Base-by-base conservation (phyloP, 108 stramenopile species). In the Pelagomonas calceolata region DNA sequence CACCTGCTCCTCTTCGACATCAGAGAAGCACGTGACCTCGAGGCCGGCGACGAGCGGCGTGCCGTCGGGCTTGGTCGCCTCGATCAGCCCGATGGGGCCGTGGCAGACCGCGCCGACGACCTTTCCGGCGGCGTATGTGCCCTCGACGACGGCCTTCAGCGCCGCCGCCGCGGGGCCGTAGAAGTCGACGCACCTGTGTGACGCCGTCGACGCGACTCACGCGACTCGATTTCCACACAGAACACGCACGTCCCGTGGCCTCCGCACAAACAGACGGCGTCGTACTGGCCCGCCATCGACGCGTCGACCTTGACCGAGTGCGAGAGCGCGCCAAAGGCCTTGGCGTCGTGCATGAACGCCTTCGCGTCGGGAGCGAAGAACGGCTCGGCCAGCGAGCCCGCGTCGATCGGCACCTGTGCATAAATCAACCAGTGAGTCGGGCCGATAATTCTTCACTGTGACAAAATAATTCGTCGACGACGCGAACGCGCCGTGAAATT, bases 91-190 rank as follows among this genome's bases (percentile, higher is more conserved):
- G 64, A 79, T 88, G 34, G 87, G 87, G 30, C 91, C 91, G 74
- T 91, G 91, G 71, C 91, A 91, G 32, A 80, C 88, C 16, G 85
- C 75, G 7, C 88, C 86, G 17, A 89, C 85, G 66, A 86, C 72
- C 73, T 88, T 89, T 16, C 71, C 78, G 21, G 84, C 85, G 51
- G 68, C 75, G 66, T 85, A 87, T n/a, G 39, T 12, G 39, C 9
- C 39, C 64, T 86, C 65, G 4, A 79, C 70, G 76, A 88, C 87
- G 67, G 89, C 84, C 32, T 82, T 80, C 30, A 35, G 70, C 70
- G 87, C 88, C 34, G 89, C 36, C 16, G 68, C 68, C 16, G 79
- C 77, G 72, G 82, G 81, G 66, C 68, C 75, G 63, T 80, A 32
- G 75, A 87, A 88, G 72, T 91, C 91, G 36, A 66, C 71, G 67